A percentile compares a stretch with the other conserved stretches of the same genome.
phyloP scores from a whole-genome alignment of 176 grass and related monocot species.

The Hordeum vulgare region MorexV3_pseudomolecules_assembly NC_058520.1:357722634-357723133 shows the following conservation, averaged over 20 bases:
- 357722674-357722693: slow-evolving; percentile 49
- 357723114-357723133: slow-evolving; percentile 60
- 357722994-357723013: slow-evolving; percentile 25
- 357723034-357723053: slow-evolving; percentile 59
- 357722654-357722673: slow-evolving; percentile 53
- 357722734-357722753: slow-evolving; percentile 59
- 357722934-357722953: slow-evolving; percentile 62
- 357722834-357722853: slow-evolving; percentile 51
- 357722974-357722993: slow-evolving; percentile 39
- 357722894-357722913: slow-evolving; percentile 42
- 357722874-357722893: slow-evolving; percentile 68
- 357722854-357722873: slow-evolving; percentile 26
- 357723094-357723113: slow-evolving; percentile 59
- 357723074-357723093: slow-evolving; percentile 48
- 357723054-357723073: slow-evolving; percentile 33
- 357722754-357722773: slow-evolving; percentile 34
- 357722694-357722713: slow-evolving; percentile 50
- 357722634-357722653: slow-evolving; percentile 63
- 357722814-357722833: slow-evolving; percentile 53
- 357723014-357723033: slow-evolving; percentile 49
- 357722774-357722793: slow-evolving; percentile 43
- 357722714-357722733: slow-evolving; percentile 73
- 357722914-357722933: slow-evolving; percentile 41
- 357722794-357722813: slow-evolving; percentile 40
- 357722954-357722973: slow-evolving; percentile 38